Evolutionary conservation across 306 rosid genomes (phyloP).

Genomic region (Vigna mungo): DNA sequence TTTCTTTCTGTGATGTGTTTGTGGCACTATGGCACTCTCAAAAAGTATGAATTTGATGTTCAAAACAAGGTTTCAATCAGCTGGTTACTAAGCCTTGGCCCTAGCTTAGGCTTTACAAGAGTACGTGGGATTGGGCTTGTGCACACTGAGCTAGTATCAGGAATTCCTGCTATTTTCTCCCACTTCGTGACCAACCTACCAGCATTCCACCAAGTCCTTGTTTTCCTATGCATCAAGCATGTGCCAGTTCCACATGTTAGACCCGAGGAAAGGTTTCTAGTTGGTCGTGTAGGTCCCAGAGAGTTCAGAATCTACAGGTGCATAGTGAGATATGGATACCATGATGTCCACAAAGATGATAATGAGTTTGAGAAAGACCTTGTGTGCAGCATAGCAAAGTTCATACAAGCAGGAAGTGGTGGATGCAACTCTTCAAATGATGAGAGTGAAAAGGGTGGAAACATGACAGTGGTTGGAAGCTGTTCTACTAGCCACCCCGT

Average conservation of each 20-base stretch:
- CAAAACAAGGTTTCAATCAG: constrained; percentile 91
- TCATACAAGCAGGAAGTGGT: constrained; percentile 58
- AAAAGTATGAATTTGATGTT: constrained; percentile 82
- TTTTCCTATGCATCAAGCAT: constrained; percentile 92
- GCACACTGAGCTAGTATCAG: constrained; percentile 85
- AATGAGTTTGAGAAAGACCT: constrained; percentile 88
- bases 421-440: constrained; percentile 29
- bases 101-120: constrained; percentile 81
- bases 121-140: constrained; percentile 87
- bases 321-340: constrained; percentile 88
- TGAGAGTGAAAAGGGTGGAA: constrained; percentile 47
- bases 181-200: constrained; percentile 96
- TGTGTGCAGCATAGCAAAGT: constrained; percentile 90
- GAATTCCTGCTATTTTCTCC: constrained; percentile 89
- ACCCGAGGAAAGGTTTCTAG: constrained; percentile 80
- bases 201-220: constrained; percentile 92
- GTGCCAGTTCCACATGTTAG: constrained; percentile 83
- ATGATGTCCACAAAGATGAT: constrained; percentile 85
- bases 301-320: constrained; percentile 76
- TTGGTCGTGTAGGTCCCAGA: constrained; percentile 78
- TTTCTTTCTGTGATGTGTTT: constrained; percentile 66
- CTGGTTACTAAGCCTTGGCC: constrained; percentile 81
- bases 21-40: constrained; percentile 90
- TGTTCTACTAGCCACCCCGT: constrained; percentile 56
- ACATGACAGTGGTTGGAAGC: constrained; percentile 74